These are phyloP conservation scores for Niebla homalea DNA, from an alignment of 495 filamentous ascomycete genomes.

Conservation along the genomic window DNA sequence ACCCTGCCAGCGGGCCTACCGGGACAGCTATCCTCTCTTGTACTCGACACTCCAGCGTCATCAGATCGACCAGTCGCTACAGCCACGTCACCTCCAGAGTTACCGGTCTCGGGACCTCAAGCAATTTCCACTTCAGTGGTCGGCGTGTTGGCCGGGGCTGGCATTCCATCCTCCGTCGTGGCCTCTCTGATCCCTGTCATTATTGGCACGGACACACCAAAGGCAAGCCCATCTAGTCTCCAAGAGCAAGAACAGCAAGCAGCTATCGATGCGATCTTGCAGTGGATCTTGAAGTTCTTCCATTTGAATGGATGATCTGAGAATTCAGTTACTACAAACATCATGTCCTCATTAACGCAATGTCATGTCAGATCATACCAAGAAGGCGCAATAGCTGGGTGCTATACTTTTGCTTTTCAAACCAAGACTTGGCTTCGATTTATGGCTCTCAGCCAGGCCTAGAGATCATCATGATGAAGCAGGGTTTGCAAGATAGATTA, in stretches of 20 bases:
- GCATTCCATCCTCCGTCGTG: slow-evolving; percentile 7
- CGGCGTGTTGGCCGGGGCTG: slow-evolving; percentile 10
- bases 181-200: slow-evolving; percentile 12
- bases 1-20: slow-evolving; percentile 8
- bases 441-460: too few species aligned
- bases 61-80: not conserved
- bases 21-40: slow-evolving; percentile 1
- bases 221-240: slow-evolving; percentile 1
- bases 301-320: not conserved
- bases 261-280: slow-evolving; percentile 14
- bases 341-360: not conserved
- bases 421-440: not conserved
- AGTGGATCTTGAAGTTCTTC: slow-evolving; percentile 16
- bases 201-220: slow-evolving; percentile 3
- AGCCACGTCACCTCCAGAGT: not conserved
- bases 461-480: too few species aligned
- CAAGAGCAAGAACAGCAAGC: slow-evolving; percentile 8
- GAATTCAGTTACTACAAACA: too few species aligned
- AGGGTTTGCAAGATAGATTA: too few species aligned
- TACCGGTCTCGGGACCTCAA: not conserved
- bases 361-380: not conserved
- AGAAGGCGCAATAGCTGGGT: not conserved
- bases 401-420: not conserved
- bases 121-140: slow-evolving; percentile 10
- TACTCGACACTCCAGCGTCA: not conserved